Evolutionary conservation across 352 stramenopile species (phyloP).

Genomic region (Phytophthora multivora): DNA sequence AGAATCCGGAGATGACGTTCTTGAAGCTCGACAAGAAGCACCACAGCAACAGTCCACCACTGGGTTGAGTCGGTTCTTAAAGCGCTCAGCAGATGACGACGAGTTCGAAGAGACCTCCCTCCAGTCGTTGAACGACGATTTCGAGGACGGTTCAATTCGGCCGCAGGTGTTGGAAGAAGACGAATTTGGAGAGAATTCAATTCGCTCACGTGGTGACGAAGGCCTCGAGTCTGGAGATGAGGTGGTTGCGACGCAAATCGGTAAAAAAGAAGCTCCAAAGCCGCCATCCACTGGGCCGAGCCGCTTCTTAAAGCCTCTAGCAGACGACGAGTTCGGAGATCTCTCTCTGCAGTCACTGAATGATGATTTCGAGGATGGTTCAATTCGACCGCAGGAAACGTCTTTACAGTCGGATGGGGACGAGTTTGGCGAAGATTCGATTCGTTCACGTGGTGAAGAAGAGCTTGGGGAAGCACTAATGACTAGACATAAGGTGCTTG

Average conservation of each 20-base stretch:
- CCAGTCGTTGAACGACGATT: not conserved
- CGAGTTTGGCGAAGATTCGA: slow-evolving; percentile 3
- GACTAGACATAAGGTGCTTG: too few relatives aligned
- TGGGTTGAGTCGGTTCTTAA: not conserved
- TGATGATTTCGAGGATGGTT: not conserved
- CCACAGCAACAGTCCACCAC: too few relatives aligned
- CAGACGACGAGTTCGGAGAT: slow-evolving; percentile 1
- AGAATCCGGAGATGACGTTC: not conserved
- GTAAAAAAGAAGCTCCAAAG: not conserved
- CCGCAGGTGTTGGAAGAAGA: not conserved
- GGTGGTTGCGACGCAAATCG: too few relatives aligned
- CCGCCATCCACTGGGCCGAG: too few relatives aligned
- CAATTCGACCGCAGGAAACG: not conserved
- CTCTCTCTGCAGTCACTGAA: slow-evolving; percentile 1
- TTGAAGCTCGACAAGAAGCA: not conserved
- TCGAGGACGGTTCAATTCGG: not conserved
- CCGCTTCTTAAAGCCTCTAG: too few relatives aligned
- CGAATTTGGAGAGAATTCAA: slow-evolving; percentile 3
- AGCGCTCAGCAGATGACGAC: not conserved
- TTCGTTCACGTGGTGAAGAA: slow-evolving; percentile 2
- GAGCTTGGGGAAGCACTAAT: not conserved
- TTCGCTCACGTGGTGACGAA: not conserved
- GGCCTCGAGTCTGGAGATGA: not conserved
- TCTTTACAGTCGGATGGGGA: slow-evolving; percentile 2
- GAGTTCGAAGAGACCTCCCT: not conserved